Conservation (phyloP, 2,329 filamentous ascomycete species). For the Diaporthe ilicicola region DNA sequence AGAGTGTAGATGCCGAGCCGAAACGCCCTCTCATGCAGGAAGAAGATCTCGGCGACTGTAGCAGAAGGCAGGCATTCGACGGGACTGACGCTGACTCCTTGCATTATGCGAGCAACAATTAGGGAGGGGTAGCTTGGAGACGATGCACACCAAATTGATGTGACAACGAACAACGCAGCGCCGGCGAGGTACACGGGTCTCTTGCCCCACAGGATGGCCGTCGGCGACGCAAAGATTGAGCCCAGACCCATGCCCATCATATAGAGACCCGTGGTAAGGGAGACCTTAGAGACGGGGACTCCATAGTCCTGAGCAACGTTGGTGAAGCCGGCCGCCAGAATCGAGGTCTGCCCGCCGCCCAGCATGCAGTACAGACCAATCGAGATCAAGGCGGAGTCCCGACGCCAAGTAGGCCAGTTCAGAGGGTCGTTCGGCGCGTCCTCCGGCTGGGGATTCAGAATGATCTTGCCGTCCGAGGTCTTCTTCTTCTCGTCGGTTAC, state of each 20-base stretch:
- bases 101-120: constrained; percentile 82
- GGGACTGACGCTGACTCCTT: constrained; percentile 87
- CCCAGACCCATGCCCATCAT: constrained; percentile 94
- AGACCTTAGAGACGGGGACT: constrained; percentile 76
- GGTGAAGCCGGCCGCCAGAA: constrained; percentile 89
- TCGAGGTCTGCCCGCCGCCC: constrained; percentile 89
- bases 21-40: constrained; percentile 87
- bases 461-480: constrained; percentile 82
- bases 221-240: constrained; percentile 85
- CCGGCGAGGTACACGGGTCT: constrained; percentile 86
- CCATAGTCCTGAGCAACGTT: constrained; percentile 74
- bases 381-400: constrained; percentile 81
- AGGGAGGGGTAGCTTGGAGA: constrained; percentile 84
- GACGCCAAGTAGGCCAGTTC: constrained; percentile 86
- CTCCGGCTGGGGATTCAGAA: constrained; percentile 91
- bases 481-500: constrained; percentile 61
- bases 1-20: constrained; percentile 93
- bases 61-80: constrained; percentile 93
- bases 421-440: constrained; percentile 90
- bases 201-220: constrained; percentile 90
- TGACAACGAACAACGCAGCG: constrained; percentile 78
- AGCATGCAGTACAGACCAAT: constrained; percentile 93
- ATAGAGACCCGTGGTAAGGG: constrained; percentile 89
- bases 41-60: constrained; percentile 96
- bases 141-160: constrained; percentile 85